Evolutionary conservation across 495 filamentous ascomycete genomes (phyloP).

Genomic region (Lophiostoma macrostomum): DNA sequence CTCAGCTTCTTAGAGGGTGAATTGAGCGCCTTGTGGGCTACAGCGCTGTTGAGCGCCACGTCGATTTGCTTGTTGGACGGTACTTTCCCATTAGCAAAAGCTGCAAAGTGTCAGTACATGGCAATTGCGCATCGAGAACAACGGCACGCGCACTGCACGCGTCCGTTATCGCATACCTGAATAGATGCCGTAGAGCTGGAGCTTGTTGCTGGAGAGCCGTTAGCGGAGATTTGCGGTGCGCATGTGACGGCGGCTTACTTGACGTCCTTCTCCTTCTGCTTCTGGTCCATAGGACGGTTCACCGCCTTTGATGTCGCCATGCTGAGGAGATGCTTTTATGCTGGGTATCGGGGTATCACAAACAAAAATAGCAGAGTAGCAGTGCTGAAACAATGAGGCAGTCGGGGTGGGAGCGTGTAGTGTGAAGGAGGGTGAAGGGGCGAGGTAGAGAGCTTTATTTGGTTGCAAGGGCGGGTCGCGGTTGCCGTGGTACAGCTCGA

Average conservation of each 20-base stretch:
- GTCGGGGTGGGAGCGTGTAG: background rate
- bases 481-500: background rate
- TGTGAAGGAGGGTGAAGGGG: background rate
- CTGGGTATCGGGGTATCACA: slow-evolving; percentile 11
- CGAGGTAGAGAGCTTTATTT: background rate
- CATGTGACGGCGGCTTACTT: too few relatives aligned
- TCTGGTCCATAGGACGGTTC: slow-evolving; percentile 43
- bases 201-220: too few relatives aligned
- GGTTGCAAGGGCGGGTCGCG: background rate
- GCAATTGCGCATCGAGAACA: too few relatives aligned
- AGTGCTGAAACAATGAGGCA: background rate
- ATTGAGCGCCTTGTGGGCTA: slow-evolving; percentile 62
- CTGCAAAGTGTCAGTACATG: slow-evolving; percentile 43
- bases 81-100: slow-evolving; percentile 84
- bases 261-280: slow-evolving; percentile 59
- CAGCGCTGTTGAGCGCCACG: slow-evolving; percentile 81
- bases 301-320: slow-evolving; percentile 35
- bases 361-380: too few relatives aligned
- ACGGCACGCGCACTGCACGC: too few relatives aligned
- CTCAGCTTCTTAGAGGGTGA: slow-evolving; percentile 78
- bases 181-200: slow-evolving; percentile 91
- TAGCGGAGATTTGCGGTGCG: too few relatives aligned
- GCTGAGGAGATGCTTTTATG: slow-evolving; percentile 5
- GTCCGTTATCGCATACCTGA: too few relatives aligned
- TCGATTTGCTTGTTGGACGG: slow-evolving; percentile 87